These are phyloP conservation scores for Aspergillus bombycis DNA, from an alignment of 2,329 filamentous ascomycete species.

Conservation along the genomic window DNA sequence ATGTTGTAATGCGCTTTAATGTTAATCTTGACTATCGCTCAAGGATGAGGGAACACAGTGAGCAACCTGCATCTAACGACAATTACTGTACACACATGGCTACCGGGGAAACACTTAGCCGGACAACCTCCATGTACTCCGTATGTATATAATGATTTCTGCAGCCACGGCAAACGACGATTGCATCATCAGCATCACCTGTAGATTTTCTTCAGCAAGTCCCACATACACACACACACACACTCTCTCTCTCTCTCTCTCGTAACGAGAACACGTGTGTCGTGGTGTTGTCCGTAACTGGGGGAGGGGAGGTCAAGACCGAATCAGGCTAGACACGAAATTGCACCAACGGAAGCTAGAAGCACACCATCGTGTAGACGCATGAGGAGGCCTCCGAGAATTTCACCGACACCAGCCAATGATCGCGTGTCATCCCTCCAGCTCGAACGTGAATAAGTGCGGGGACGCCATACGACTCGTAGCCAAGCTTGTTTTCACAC, in stretches of 20 bases:
- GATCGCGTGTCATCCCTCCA: neutral
- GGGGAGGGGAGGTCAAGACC: neutral
- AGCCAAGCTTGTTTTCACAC: neutral
- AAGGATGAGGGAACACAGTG: neutral
- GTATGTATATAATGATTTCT: neutral
- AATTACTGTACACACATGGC: neutral
- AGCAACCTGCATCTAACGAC: neutral
- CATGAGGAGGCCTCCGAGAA: conserved; percentile 23
- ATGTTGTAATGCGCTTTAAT: neutral
- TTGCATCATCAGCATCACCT: neutral
- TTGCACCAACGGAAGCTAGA: conserved; percentile 24
- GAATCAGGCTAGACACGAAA: conserved; percentile 10
- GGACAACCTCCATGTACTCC: neutral
- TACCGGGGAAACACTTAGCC: neutral
- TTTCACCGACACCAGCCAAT: conserved; percentile 31
- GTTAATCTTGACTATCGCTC: neutral
- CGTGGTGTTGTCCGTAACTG: neutral
- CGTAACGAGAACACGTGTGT: neutral
- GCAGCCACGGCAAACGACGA: neutral
- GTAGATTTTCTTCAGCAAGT: neutral
- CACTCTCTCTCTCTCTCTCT: too few species aligned
- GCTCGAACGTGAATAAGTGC: conserved; percentile 1
- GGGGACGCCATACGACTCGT: neutral
- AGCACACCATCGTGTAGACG: conserved; percentile 28
- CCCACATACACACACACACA: too few species aligned